Evolutionary conservation across 2,329 filamentous ascomycete genomes (phyloP).

Genomic region (Fusarium sarcochroum): DNA sequence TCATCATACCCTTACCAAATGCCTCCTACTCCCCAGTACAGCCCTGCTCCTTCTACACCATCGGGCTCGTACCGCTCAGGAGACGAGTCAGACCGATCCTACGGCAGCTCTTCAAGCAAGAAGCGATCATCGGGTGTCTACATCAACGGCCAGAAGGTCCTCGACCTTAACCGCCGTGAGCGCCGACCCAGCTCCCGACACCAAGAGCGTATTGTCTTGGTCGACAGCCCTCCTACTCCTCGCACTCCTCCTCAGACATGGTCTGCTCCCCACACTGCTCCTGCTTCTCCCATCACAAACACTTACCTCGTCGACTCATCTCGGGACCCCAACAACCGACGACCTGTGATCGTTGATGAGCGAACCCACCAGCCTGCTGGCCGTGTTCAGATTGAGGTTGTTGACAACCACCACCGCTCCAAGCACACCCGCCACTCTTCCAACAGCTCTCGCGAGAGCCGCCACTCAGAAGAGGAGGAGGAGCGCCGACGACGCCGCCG

Average conservation of each 20-base stretch:
- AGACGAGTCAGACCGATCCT: constrained; percentile 56
- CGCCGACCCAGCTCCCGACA: constrained; percentile 46
- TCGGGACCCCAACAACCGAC: constrained; percentile 44
- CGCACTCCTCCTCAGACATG: constrained; percentile 62
- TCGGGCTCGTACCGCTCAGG: constrained; percentile 54
- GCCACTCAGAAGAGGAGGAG: constrained; percentile 50
- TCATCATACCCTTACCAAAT: constrained; percentile 52
- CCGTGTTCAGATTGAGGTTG: constrained; percentile 56
- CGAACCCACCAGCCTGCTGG: constrained; percentile 47
- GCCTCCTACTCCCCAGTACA: constrained; percentile 59
- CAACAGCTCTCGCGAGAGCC: constrained; percentile 54
- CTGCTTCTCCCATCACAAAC: constrained; percentile 55
- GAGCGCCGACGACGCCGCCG: constrained; percentile 44
- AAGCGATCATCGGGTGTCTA: constrained; percentile 56
- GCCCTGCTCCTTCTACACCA: constrained; percentile 49
- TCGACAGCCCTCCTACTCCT: constrained; percentile 61
- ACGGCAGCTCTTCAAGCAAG: constrained; percentile 51
- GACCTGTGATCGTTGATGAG: constrained; percentile 58
- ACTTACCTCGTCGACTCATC: constrained; percentile 48
- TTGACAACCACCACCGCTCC: constrained; percentile 50
- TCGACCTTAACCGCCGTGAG: constrained; percentile 53
- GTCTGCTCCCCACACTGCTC: constrained; percentile 57
- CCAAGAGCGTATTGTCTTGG: constrained; percentile 61
- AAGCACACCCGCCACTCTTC: constrained; percentile 56
- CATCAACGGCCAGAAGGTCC: constrained; percentile 55